Evolutionary conservation across 345 rosid genomes (phyloP), one percentile per base, ranked within the genome.

Genomic region (Salix purpurea): DNA sequence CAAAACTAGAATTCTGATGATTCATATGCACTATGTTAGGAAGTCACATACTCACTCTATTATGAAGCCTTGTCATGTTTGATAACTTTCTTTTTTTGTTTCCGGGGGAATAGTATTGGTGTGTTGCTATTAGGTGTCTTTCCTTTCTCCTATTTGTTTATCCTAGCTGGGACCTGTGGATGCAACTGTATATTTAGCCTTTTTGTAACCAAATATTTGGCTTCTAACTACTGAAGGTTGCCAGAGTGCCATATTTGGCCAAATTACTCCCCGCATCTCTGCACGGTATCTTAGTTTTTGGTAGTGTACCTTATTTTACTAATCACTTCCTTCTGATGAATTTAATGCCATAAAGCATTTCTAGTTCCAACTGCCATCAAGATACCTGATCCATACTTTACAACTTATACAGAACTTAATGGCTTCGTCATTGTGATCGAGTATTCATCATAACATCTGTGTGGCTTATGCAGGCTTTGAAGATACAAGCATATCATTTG

Each of bases 401-500:
- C 65, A 44, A 37, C 28, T 30, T 61, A 56, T 48, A 39, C 54
- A 34, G 32, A 62, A 34, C 61, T 40, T 40, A 10, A 40, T 40
- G 44, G 44, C 44, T 10, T 14, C 1, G 50, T 78, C 48, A 44
- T 58, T 54, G 6, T 71, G 21, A 19, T 62, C 24, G 67, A 32
- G 46, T 34, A 56, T 78, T 77, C 23, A 56, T 50, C 34, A 10
- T 46, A 67, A 69, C 69, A 66, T 71, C 52, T 77, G 44, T 56
- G 70, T 83, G 79, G 62, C 66, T 72, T 72, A 21, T 77, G 87
- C 92, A 95, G 99, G 98, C 69, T 91, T 95, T 84, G 99, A 93
- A 65, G 99, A 93, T 77, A 65, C 96, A 26, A 81, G 91, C 79
- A 84, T 96, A 74, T 80, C 98, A 64, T 95, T 93, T 81, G 99